Conservation (phyloP, 1,284 basidiomycete species). For the Tilletia caries region DNA sequence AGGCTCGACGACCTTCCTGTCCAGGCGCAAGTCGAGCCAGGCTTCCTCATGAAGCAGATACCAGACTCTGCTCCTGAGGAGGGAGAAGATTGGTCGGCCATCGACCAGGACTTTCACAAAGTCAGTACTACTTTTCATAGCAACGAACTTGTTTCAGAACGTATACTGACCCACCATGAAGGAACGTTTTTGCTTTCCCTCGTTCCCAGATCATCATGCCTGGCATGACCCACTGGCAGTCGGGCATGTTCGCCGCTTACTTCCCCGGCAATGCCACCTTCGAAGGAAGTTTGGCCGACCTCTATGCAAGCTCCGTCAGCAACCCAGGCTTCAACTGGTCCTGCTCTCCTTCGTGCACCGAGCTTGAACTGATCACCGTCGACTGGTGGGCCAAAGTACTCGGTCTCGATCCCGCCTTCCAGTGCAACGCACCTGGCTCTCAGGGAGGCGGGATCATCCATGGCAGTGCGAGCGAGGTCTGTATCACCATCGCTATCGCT, state of each 20-base stretch:
- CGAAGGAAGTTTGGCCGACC: slow-evolving; percentile 79
- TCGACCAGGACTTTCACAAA: slow-evolving; percentile 75
- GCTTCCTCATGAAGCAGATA: slow-evolving; percentile 65
- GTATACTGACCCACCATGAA: neutral
- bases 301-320: slow-evolving; percentile 70
- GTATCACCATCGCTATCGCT: slow-evolving; percentile 74
- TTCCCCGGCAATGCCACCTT: slow-evolving; percentile 78
- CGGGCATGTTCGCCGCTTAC: slow-evolving; percentile 82
- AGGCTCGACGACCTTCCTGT: slow-evolving; percentile 68
- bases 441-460: slow-evolving; percentile 78
- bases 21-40: slow-evolving; percentile 72
- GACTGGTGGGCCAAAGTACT: slow-evolving; percentile 87
- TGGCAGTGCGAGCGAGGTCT: slow-evolving; percentile 80
- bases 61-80: slow-evolving; percentile 68
- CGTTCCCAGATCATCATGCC: slow-evolving; percentile 66
- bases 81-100: slow-evolving; percentile 73
- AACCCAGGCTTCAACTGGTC: slow-evolving; percentile 78
- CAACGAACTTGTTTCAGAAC: no score
- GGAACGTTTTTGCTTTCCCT: neutral
- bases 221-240: slow-evolving; percentile 73
- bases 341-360: slow-evolving; percentile 60
- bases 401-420: slow-evolving; percentile 65
- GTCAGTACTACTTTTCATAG: neutral
- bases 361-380: slow-evolving; percentile 81
- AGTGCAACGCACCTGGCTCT: slow-evolving; percentile 56